phyloP scores from a whole-genome alignment of 2,329 filamentous ascomycete species.

The Ambrosiella xylebori region DNA sequence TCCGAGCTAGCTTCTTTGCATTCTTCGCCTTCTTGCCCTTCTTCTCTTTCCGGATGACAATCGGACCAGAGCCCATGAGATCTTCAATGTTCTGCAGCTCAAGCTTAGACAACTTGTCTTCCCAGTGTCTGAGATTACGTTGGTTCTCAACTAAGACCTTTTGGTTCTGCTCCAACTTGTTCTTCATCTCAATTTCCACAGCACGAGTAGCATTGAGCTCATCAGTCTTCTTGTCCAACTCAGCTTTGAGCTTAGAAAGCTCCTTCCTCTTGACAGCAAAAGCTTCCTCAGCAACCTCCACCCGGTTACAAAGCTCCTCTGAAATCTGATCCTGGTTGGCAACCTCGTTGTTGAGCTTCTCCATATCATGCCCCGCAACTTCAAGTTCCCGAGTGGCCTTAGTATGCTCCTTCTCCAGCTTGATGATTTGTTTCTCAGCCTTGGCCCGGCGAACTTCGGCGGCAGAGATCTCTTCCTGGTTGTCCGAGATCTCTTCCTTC shows the following conservation, averaged over 20 bases:
- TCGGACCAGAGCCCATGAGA: slow-evolving; percentile 27
- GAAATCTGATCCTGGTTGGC: slow-evolving; percentile 60
- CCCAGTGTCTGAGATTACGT: slow-evolving; percentile 68
- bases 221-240: slow-evolving; percentile 69
- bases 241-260: slow-evolving; percentile 59
- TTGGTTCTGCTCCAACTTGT: slow-evolving; percentile 91
- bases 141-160: slow-evolving; percentile 78
- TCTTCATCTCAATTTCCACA: slow-evolving; percentile 92
- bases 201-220: slow-evolving; percentile 82
- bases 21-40: slow-evolving; percentile 7
- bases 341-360: slow-evolving; percentile 63
- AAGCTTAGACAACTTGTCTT: slow-evolving; percentile 77
- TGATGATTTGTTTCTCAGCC: slow-evolving; percentile 77
- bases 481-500: slow-evolving; percentile 67
- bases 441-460: slow-evolving; percentile 82
- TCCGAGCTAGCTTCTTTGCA: background rate
- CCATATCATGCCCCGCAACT: slow-evolving; percentile 52
- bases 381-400: slow-evolving; percentile 70
- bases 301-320: slow-evolving; percentile 52
- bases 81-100: slow-evolving; percentile 65
- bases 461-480: slow-evolving; percentile 66
- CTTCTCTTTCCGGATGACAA: slow-evolving; percentile 7
- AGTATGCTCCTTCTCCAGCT: slow-evolving; percentile 67
- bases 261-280: slow-evolving; percentile 66
- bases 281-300: slow-evolving; percentile 66